Percentiles rank a stretch among this genome's conserved stretches.
phyloP scores from a whole-genome alignment of 1,139 yeast genomes.

The Arxiozyma slooffiae region DNA sequence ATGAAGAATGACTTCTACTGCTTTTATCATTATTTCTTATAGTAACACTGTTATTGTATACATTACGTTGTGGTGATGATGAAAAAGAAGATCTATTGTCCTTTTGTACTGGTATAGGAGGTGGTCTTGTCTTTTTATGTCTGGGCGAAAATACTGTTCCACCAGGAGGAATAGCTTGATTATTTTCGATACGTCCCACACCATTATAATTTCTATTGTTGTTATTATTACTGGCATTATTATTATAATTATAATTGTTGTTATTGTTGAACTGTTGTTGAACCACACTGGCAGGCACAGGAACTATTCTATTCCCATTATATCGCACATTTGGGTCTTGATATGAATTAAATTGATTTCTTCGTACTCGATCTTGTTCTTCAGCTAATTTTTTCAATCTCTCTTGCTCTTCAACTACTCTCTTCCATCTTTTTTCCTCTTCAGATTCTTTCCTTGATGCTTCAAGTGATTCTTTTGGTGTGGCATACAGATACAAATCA shows the following conservation, averaged over 20 bases:
- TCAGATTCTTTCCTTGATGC: constrained; percentile 21
- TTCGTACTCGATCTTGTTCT: constrained; percentile 3
- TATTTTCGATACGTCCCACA: background rate
- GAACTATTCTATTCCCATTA: background rate
- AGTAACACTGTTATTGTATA: background rate
- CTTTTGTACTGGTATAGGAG: constrained; percentile 1
- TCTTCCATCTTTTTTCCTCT: constrained; percentile 18
- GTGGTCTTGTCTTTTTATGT: constrained; percentile 2
- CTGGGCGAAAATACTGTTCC: background rate
- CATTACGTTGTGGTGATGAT: background rate
- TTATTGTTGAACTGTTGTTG: background rate
- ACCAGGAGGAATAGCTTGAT: background rate
- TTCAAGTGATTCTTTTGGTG: constrained; percentile 31
- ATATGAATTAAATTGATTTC: background rate
- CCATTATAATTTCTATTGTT: background rate
- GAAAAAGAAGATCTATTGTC: background rate
- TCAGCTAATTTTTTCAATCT: constrained; percentile 3
- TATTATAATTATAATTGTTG: background rate
- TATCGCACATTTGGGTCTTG: background rate
- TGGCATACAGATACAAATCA: constrained; percentile 28
- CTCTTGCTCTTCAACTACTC: constrained; percentile 21
- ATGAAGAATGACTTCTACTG: constrained; percentile 1
- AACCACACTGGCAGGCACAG: background rate
- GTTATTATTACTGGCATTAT: background rate
- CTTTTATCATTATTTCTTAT: background rate